These are phyloP conservation scores for Sambucus nigra DNA, from an alignment of 129 eudicot species.

Conservation along the genomic window DNA sequence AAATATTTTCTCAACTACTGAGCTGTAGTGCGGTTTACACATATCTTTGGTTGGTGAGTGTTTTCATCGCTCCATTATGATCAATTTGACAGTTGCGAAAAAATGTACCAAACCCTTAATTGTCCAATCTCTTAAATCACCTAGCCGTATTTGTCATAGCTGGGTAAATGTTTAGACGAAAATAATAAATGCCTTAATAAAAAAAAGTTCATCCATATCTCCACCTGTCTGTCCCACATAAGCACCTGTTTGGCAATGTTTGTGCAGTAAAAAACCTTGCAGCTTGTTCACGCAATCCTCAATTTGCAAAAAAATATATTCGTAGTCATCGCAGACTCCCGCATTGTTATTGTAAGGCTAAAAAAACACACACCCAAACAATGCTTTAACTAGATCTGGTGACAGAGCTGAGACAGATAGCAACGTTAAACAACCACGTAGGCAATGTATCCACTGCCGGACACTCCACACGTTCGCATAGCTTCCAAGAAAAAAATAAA, in stretches of 20 bases:
- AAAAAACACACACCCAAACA: no score
- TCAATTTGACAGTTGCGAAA: conserved; percentile 3
- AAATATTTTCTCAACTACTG: no score
- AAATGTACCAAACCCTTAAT: not conserved
- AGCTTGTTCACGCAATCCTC: no score
- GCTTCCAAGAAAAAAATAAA: not conserved
- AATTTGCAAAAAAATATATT: no score
- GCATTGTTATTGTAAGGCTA: no score
- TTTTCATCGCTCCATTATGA: not conserved
- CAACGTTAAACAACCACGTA: not conserved
- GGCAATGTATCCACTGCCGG: no score
- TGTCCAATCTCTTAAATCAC: not conserved
- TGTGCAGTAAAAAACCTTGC: no score
- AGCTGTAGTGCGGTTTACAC: no score
- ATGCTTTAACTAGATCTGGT: not conserved
- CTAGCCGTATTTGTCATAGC: not conserved
- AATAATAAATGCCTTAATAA: not conserved
- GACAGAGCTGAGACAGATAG: not conserved
- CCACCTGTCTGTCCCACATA: no score
- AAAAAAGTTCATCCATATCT: not conserved
- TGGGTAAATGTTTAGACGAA: not conserved
- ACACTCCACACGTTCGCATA: not conserved
- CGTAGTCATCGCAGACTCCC: no score
- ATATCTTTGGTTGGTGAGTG: not conserved
- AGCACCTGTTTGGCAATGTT: no score